phyloP scores from a whole-genome alignment of 2,329 filamentous ascomycete species.

The Sclerotiophoma versabilis region DNA sequence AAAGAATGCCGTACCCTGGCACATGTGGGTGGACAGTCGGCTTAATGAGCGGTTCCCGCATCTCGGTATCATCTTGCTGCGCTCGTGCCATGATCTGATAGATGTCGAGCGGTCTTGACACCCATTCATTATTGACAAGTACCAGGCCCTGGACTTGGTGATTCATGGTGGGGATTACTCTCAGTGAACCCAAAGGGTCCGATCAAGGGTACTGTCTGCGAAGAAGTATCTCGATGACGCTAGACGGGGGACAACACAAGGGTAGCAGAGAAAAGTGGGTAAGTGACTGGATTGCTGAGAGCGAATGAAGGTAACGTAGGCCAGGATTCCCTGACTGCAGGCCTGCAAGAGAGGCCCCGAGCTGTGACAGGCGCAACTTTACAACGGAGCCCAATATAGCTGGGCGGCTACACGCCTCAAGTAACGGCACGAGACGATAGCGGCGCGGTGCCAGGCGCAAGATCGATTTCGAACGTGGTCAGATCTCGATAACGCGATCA shows the following conservation, averaged over 20 bases:
- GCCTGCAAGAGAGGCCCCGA: neutral
- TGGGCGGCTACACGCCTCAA: conserved; percentile 15
- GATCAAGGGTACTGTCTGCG: neutral
- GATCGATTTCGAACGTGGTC: neutral
- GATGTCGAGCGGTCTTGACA: conserved; percentile 47
- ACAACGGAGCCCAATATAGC: neutral
- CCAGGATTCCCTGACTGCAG: conserved; percentile 20
- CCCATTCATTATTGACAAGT: conserved; percentile 44
- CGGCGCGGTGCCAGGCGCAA: conserved; percentile 2
- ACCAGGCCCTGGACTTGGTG: conserved; percentile 37
- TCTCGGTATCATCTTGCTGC: conserved; percentile 35
- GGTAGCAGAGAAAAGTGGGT: conserved; percentile 11
- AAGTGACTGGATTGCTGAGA: conserved; percentile 16
- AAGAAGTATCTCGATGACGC: conserved; percentile 4
- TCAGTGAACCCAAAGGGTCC: neutral
- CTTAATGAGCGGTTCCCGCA: conserved; percentile 33
- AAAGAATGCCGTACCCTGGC: conserved; percentile 74
- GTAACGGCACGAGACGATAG: conserved; percentile 1
- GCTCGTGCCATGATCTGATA: conserved; percentile 52
- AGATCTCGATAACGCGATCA: conserved; percentile 15
- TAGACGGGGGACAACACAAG: conserved; percentile 16
- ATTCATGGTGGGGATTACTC: conserved; percentile 29
- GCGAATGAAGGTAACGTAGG: conserved; percentile 18
- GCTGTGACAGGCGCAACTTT: neutral
- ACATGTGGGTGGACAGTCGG: conserved; percentile 44